Percentiles rank a stretch among this genome's conserved stretches.
Conservation (phyloP, 75 land plant species). For the Cryptomeria japonica region DNA sequence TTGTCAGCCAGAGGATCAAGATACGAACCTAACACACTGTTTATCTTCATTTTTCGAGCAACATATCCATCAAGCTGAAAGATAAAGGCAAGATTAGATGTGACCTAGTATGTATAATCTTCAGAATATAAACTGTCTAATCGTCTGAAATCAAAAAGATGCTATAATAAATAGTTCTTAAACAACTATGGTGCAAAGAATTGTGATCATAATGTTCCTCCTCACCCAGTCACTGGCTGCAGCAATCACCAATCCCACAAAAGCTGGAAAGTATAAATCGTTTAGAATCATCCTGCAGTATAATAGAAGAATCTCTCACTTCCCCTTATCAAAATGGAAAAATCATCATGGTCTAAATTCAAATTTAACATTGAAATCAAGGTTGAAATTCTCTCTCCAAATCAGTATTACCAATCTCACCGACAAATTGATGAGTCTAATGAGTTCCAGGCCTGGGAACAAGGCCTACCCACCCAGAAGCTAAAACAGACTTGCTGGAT, state of each 20-base stretch:
- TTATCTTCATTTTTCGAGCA: constrained; percentile 75
- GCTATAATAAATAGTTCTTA: not conserved
- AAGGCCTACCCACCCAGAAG: no score
- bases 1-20: constrained; percentile 98
- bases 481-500: no score
- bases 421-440: not conserved
- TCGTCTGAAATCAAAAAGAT: not conserved
- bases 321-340: not conserved
- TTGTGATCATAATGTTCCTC: constrained; percentile 9
- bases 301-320: not conserved
- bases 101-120: not conserved
- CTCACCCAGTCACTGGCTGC: constrained; percentile 97
- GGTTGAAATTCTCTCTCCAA: not conserved
- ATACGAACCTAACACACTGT: constrained; percentile 92
- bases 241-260: constrained; percentile 71
- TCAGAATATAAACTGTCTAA: not conserved
- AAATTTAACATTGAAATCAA: not conserved
- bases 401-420: no score
- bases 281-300: constrained; percentile 85
- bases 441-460: not conserved
- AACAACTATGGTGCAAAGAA: not conserved
- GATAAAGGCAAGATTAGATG: constrained; percentile 7
- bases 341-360: not conserved
- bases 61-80: constrained; percentile 90
- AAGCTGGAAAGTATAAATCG: constrained; percentile 61